Conservation (phyloP, 192 early-diverging fungal species). For the Dimargaris cristalligena region DNA sequence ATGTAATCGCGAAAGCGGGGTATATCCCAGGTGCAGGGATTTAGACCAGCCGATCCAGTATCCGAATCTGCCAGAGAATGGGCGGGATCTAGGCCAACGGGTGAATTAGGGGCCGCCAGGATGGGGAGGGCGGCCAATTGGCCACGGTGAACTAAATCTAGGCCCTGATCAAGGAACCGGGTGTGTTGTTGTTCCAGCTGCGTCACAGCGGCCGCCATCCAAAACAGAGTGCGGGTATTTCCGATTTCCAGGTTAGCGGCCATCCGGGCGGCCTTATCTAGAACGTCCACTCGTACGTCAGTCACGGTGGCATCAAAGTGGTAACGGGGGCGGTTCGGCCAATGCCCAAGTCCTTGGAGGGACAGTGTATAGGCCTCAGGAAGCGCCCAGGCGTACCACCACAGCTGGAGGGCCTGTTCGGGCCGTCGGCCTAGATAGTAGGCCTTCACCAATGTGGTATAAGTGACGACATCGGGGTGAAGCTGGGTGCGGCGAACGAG, state of each 20-base stretch:
- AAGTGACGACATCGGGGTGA: conserved; percentile 7
- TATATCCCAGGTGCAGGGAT: not conserved
- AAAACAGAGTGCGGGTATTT: conserved; percentile 1
- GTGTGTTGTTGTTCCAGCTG: not conserved
- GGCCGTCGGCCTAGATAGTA: conserved; percentile 1
- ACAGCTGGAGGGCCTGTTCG: conserved; percentile 3
- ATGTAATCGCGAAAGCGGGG: not conserved
- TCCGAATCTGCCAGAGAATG: not conserved
- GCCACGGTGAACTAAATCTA: not conserved
- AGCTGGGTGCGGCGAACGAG: not conserved
- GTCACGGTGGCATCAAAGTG: too few species aligned
- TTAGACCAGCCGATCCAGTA: not conserved
- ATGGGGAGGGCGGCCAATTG: not conserved
- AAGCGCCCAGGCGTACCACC: conserved; percentile 7
- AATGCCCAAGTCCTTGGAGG: not conserved
- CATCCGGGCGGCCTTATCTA: not conserved
- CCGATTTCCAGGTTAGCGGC: not conserved
- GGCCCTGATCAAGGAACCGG: not conserved
- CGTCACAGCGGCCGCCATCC: not conserved
- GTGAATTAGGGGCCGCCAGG: not conserved
- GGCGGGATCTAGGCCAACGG: not conserved
- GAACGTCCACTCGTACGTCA: not conserved
- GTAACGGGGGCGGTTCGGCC: not conserved
- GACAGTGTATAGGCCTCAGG: not conserved
- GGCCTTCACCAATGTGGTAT: conserved; percentile 5